Base-by-base conservation (phyloP, 352 stramenopile species). In the Globisporangium radiosum region DNA sequence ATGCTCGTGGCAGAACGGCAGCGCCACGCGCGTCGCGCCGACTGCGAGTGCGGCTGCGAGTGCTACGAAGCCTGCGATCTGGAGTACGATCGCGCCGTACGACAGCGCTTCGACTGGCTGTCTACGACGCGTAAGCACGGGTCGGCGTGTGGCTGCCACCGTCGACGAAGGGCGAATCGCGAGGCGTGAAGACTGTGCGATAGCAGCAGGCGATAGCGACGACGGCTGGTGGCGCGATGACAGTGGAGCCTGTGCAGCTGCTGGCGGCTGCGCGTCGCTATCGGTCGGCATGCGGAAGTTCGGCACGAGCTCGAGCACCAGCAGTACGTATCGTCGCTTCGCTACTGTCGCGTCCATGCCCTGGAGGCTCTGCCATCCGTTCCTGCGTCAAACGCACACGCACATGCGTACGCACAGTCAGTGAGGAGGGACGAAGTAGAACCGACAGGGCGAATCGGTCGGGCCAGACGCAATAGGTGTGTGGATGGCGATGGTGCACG, bases 291-390 rank as follows among this genome's bases (percentile, higher is more conserved):
- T 72, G 55, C 70, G 63, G 57, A 87, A 83, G 44, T 15, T 71
- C 19, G 75, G 70, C 33, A 87, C 51, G 9, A 87, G 50, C 62
- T 78, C 68, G 19, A 81, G 66, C 9, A 87, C 75, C 53, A 78
- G 58, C 14, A 77, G 55, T 47, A 87, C 69, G 57, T 88, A 90
- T 19, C 68, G 77, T 1, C 66, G 74, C 52, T 81, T 75, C 47
- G 76, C 80, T 15, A 76, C 60, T 0, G 55, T 69, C 39, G 56
- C 52, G 39, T 70, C 49, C 59, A 76, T 75, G 0, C 77, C 75
- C 4, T 69, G 61, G 8, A 85, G 64, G 0, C 56, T 60, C 38
- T 77, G 55, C 76, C 78, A 88, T 8, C 68, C 81, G 45, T 74
- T 78, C 80, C 80, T 90, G 54, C 47, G 53, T 9, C 49, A 44